Evolutionary conservation across 1,284 basidiomycete genomes (phyloP), one percentile per base, ranked within the genome.

Genomic region (Ceratobasidium sp.): DNA sequence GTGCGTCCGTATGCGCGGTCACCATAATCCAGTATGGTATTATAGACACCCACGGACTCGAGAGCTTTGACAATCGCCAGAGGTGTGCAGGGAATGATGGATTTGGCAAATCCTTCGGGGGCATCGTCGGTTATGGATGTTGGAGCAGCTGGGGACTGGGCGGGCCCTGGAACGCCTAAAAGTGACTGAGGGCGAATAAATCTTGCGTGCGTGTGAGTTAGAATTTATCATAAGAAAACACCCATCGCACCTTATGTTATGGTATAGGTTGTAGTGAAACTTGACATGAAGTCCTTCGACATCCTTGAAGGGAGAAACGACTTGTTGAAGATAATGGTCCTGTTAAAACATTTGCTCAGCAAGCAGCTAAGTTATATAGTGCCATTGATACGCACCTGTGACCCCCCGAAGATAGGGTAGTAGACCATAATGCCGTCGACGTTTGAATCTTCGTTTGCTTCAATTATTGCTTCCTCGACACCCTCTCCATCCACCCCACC

Each of bases 371-470:
- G 44, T 44, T 78, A 49, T 26, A 55, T 9, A 30, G 13, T 43
- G 80, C 87, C 73, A 76, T 14, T 5, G 9, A 16, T 55, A 92
- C 78, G 43, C 41, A 79, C 93, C 87, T 95, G 94, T 76, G 89
- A 89, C 55, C 85, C 88, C 38, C 94, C 95, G 80, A 92, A 96
- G 76, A 96, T 95, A 11, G 95, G 95, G 81, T 93, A 97, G 82
- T 98, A 98, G 32, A 98, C 96, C 96, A 98, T 97, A 79, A 98
- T 95, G n/a, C 96, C 96, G 82, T 98, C 89, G 7, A 98, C 89
- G 74, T 84, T 85, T 26, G 86, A 84, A 80, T 98, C 94, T 76
- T 94, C 93, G 79, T 98, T 98, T 23, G 95, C 93, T 79, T 96
- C 94, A 72, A 98, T 91, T 77, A 98, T 96, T 6, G 93, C 95